Evolutionary conservation across 2,329 filamentous ascomycete species (phyloP).

Genomic region (Cryphonectria radicalis): DNA sequence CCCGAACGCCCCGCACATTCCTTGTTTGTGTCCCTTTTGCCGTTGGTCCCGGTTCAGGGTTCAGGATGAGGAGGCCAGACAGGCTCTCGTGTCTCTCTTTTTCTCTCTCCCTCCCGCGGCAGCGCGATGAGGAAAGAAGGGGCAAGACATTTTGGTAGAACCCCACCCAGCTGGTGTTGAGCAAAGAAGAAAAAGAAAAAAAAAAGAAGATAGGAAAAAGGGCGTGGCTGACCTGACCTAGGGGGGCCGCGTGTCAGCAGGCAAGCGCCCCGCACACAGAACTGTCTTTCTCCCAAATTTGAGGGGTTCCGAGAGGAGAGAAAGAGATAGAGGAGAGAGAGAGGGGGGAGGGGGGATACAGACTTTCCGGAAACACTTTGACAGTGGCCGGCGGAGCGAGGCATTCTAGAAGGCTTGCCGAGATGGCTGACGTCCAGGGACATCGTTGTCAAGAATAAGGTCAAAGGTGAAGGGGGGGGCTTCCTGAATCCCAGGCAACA

Average conservation of each 20-base stretch:
- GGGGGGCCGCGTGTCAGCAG: not conserved
- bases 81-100: too few species aligned
- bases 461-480: too few species aligned
- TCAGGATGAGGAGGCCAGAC: too few species aligned
- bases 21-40: not conserved
- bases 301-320: too few species aligned
- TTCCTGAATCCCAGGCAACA: not conserved
- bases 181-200: not conserved
- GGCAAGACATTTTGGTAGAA: too few species aligned
- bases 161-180: too few species aligned
- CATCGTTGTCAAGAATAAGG: not conserved
- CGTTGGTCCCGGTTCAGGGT: not conserved
- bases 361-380: not conserved
- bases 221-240: not conserved
- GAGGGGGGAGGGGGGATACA: too few species aligned
- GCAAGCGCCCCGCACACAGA: not conserved
- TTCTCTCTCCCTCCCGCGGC: too few species aligned
- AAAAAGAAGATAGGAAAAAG: not conserved
- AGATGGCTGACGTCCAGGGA: slow-evolving; percentile 7
- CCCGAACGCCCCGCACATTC: not conserved
- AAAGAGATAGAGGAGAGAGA: too few species aligned
- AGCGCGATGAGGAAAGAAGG: too few species aligned
- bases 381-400: not conserved
- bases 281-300: not conserved
- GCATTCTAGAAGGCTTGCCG: slow-evolving; percentile 24